Percentiles rank a stretch among this genome's conserved stretches.
Conservation (phyloP, 2,329 filamentous ascomycete species). For the Endoconidiophora laricicola region DNA sequence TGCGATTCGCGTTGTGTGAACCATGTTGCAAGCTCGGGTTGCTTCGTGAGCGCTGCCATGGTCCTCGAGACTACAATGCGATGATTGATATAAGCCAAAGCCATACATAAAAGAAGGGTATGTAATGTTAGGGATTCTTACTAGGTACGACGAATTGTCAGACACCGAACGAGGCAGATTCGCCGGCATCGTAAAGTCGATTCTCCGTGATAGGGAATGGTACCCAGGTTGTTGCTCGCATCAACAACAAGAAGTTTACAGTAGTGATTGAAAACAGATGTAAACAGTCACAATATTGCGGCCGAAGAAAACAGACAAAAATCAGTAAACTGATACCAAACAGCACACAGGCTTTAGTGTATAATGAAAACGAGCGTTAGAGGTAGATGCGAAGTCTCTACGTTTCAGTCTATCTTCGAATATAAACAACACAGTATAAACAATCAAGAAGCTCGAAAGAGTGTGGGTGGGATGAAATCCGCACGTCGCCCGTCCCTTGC, state of each 20-base stretch:
- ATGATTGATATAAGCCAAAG: background rate
- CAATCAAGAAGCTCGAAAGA: too few species aligned
- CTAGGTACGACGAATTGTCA: constrained; percentile 4
- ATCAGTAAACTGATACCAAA: too few species aligned
- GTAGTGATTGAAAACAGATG: background rate
- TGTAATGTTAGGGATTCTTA: constrained; percentile 13
- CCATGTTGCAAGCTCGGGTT: constrained; percentile 13
- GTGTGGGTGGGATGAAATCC: too few species aligned
- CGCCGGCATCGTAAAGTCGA: constrained; percentile 14
- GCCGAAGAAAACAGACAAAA: too few species aligned
- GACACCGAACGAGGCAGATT: constrained; percentile 6
- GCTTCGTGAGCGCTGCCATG: constrained; percentile 39
- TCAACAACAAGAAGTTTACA: background rate
- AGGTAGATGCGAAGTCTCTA: too few species aligned
- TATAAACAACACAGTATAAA: too few species aligned
- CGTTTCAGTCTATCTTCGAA: too few species aligned
- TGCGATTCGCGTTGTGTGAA: background rate
- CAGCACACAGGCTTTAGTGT: too few species aligned
- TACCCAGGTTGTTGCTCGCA: background rate
- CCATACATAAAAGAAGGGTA: constrained; percentile 20
- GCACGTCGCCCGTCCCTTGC: too few species aligned
- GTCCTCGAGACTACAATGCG: constrained; percentile 15
- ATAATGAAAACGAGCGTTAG: too few species aligned
- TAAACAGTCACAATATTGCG: background rate
- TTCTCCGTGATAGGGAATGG: constrained; percentile 9